Conservation (phyloP, 495 filamentous ascomycete species). For the Parathielavia hyrcaniae region DNA sequence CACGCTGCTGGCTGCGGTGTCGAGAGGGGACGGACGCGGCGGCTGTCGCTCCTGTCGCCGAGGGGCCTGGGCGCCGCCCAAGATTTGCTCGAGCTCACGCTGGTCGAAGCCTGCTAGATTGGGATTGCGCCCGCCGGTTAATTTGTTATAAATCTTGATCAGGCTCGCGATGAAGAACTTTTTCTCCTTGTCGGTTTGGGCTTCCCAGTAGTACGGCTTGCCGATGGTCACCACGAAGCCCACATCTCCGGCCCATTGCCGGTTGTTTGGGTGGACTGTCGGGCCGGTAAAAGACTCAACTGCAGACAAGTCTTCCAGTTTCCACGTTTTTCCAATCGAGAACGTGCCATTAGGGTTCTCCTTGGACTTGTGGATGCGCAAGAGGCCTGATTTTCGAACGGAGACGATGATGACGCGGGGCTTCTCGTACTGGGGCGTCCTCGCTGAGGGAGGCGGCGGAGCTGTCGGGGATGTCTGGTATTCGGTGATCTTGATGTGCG, state of each 20-base stretch:
- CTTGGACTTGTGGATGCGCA: constrained; percentile 92
- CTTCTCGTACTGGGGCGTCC: constrained; percentile 69
- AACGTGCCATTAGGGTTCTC: constrained; percentile 91
- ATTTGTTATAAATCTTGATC: constrained; percentile 92
- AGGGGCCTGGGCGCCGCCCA: constrained; percentile 41
- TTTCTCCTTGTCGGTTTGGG: constrained; percentile 85
- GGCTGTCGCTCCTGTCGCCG: constrained; percentile 25
- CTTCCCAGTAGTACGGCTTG: constrained; percentile 97
- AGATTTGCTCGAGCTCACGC: constrained; percentile 65
- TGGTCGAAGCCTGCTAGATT: constrained; percentile 75
- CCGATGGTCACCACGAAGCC: constrained; percentile 86
- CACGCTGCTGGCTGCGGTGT: constrained; percentile 26
- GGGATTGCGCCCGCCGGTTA: constrained; percentile 80
- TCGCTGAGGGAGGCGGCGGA: constrained; percentile 70
- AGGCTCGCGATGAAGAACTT: constrained; percentile 94
- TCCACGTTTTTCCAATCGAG: constrained; percentile 98
- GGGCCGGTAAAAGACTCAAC: constrained; percentile 71
- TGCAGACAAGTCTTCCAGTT: constrained; percentile 73
- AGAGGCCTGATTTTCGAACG: constrained; percentile 82
- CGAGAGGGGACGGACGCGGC: constrained; percentile 32
- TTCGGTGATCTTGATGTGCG: constrained; percentile 84
- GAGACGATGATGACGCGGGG: constrained; percentile 83
- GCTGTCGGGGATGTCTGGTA: constrained; percentile 74
- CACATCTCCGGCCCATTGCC: constrained; percentile 68
- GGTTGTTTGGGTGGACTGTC: constrained; percentile 57